phyloP scores from a whole-genome alignment of 2,329 filamentous ascomycete species.

The Monilinia fructicola region DNA sequence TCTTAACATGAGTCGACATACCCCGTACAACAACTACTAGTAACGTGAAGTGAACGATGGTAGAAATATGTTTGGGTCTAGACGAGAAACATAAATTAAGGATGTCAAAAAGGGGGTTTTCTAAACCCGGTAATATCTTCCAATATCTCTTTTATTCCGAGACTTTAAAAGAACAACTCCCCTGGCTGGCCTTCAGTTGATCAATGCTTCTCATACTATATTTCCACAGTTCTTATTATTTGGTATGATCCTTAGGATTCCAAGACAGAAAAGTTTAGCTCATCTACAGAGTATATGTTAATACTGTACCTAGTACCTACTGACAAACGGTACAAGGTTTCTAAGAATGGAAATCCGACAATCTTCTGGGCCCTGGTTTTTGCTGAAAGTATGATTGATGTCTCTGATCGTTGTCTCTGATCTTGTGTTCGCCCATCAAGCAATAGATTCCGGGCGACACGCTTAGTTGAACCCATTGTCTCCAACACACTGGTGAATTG shows the following conservation, averaged over 20 bases:
- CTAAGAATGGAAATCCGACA: not conserved
- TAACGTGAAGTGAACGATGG: not conserved
- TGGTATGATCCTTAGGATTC: not conserved
- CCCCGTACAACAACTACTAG: not conserved
- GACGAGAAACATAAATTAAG: not conserved
- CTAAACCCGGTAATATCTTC: not conserved
- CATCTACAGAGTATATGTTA: conserved; percentile 6
- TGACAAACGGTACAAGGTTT: not conserved
- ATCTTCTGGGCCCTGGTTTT: not conserved
- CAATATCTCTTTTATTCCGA: not conserved
- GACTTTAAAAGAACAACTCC: not conserved
- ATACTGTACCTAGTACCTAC: too few species aligned
- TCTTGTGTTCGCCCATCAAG: not conserved
- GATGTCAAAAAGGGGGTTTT: conserved; percentile 5
- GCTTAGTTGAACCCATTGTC: too few species aligned
- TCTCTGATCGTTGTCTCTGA: too few species aligned
- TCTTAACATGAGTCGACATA: not conserved
- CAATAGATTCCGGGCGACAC: not conserved
- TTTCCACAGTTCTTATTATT: conserved; percentile 1
- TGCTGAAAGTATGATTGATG: not conserved
- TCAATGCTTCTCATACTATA: not conserved
- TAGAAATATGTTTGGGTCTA: not conserved
- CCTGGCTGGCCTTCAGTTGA: not conserved
- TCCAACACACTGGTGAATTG: not conserved
- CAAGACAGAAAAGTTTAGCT: not conserved